phyloP scores from a whole-genome alignment of 164 flowering plant species.

The Cinnamomum chago region DNA sequence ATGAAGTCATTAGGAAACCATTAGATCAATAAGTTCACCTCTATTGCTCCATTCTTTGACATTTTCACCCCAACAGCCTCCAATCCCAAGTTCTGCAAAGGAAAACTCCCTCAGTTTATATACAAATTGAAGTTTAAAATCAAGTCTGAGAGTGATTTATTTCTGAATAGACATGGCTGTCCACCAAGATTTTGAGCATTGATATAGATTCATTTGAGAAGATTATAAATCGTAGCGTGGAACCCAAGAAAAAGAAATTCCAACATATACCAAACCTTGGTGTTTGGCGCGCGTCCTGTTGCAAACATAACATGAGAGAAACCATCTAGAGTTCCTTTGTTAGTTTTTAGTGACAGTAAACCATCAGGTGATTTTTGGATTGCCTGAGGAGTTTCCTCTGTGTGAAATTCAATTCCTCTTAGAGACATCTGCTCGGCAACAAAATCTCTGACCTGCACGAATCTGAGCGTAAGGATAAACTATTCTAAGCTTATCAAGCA shows the following conservation, averaged over 20 bases:
- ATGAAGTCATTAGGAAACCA: not conserved
- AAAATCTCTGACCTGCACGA: slow-evolving; percentile 82
- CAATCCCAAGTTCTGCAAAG: slow-evolving; percentile 74
- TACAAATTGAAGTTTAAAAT: not conserved
- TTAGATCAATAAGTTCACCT: slow-evolving; percentile 37
- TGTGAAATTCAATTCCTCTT: slow-evolving; percentile 86
- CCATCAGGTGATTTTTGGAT: slow-evolving; percentile 71
- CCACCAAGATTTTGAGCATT: not conserved
- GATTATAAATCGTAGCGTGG: not conserved
- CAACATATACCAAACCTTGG: slow-evolving; percentile 56
- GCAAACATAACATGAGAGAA: slow-evolving; percentile 99
- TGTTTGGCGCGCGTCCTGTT: slow-evolving; percentile 92
- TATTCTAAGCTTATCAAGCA: not conserved
- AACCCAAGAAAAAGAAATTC: not conserved
- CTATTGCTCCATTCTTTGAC: slow-evolving; percentile 78
- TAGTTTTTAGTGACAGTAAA: slow-evolving; percentile 75
- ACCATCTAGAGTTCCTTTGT: slow-evolving; percentile 80
- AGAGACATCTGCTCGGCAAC: slow-evolving; percentile 90
- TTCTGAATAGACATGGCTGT: too few species aligned
- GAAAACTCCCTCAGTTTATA: slow-evolving; percentile 3
- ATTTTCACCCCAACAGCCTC: slow-evolving; percentile 75
- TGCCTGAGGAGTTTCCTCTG: slow-evolving; percentile 86
- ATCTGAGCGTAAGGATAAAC: not conserved
- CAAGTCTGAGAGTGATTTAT: not conserved
- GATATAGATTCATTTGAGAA: not conserved